Evolutionary conservation across 2,329 filamentous ascomycete genomes (phyloP), one percentile per base, ranked within the genome.

Genomic region (Aquanectria penicillioides): DNA sequence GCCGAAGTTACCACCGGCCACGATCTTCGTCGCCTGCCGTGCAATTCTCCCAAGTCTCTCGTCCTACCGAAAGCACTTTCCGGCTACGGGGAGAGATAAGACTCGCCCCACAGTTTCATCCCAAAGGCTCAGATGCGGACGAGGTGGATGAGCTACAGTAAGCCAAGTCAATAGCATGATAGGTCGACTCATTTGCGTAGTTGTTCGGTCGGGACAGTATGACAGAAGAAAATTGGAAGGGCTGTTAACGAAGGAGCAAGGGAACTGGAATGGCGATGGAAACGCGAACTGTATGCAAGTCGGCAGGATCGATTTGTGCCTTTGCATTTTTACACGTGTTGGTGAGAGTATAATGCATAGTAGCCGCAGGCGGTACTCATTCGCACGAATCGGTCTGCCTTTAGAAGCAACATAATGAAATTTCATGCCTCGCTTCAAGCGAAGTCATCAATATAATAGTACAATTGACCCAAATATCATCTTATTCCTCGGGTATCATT

Each of bases 61-160:
- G 63, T 9, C 53, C 63, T 18, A 51, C 54, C 6, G 64, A 65
- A 18, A 59, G 68, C 26, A 31, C 53, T 13, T 37, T 48, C 58
- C 69, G 61, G 20, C 23, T 64, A 23, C 60, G 61, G 34, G 59
- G 61, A n/a, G 68, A 67, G 7, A 64, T 68, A 43, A 71, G 73
- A 8, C 62, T 74, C 12, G 69, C 63, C 3, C 51, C 61, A 4
- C 61, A 63, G 15, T 70, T 67, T 49, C 71, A 67, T 9, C 73
- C 72, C 11, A 17, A 43, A n/a, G 61, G 64, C 2, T 36, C 63
- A 13, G 58, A 59, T 11, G 63, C 67, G 6, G 63, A 71, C 57
- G 73, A 76, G 15, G 55, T 69, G 17, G 76, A 78, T 34, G 76
- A 78, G 61, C 60, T 78, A 37, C 73, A 74, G 54, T 75, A 61